Base-by-base conservation (phyloP, 2,329 filamentous ascomycete genomes). In the Lanzia echinophila region DNA sequence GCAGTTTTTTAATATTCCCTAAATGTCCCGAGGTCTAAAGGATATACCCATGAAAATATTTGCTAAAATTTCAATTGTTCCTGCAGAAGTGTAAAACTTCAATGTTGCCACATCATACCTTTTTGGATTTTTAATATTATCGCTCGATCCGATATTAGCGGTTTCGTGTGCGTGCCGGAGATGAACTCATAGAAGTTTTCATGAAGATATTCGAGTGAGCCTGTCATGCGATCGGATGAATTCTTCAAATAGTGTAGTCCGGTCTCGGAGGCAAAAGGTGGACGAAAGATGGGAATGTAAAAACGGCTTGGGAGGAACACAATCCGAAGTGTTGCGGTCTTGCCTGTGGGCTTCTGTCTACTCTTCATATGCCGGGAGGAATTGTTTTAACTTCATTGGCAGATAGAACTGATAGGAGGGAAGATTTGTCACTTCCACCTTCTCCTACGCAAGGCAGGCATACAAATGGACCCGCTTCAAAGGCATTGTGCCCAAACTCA, bases 41-140 rank as follows among this genome's bases (percentile, higher is more conserved):
- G 17, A 42, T 24, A 15, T n/a, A 53, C 36, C 50, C 44, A 39
- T 48, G 50, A 53, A 53, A 48, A 24, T 53, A 53, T 53, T 53
- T 48, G 50, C 22, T 53, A 53, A 53, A 34, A 36, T 8, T 46
- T 52, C 42, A 36, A 13, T 8, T 13, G 39, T 51, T 51, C 49
- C 49, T 46, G 49, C 41, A 47, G 32, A 52, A 20, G 42, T 13
- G 20, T 47, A 17, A 42, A 42, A 31, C 6, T 44, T 36, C 48
- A n/a, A n/a, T n/a, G n/a, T n/a, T n/a, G n/a, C n/a, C n/a, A n/a
- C 17, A 51, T 24, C 39, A 44, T 32, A 38, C 11, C 15, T 10
- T 51, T 22, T 28, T 36, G n/a, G 28, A 17, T 20, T 7, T 45
- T 38, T 36, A 33, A 51, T n/a, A n/a, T n/a, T n/a, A 38, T 20